Base-by-base conservation (phyloP, 1,284 basidiomycete species). In the Trichosporon sp. region DNA sequence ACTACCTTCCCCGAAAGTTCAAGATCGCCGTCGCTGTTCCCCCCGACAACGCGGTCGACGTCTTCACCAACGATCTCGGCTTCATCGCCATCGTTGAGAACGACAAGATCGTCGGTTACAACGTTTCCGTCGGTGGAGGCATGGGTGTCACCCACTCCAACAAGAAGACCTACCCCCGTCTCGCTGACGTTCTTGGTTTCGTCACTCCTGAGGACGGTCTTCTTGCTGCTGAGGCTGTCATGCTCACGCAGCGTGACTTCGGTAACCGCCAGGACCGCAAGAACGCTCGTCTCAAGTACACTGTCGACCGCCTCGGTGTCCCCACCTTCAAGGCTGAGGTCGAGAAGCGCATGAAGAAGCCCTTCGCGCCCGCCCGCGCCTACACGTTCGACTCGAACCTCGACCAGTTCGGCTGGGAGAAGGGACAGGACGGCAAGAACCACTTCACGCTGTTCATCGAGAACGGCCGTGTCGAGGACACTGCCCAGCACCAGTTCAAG, bases 91-190 rank as follows among this genome's bases (percentile, higher is more conserved):
- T 98, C 73, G 88, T 93, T 18, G 89, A 91, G 77, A 83, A 89
- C 42, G 91, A 91, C 64, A 85, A 90, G 71, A 85, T 96, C 34
- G 86, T 88, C 68, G 95, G 95, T 53, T 97, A 96, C 87, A 95
- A 97, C 77, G 93, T 97, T 71, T 86, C 90, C 38, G 86, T 92
- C 60, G 94, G 96, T 76, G 96, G 96, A 79, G 97, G 96, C 69
- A 99, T 99, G 96, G 96, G 96, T 84, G 96, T 99, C 62, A 98
- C 96, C 0, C 95, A 99, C 81, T 94, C 92, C 65, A 97, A 94
- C 87, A 99, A 98, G 87, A 95, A 96, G 86, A 99, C 96, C 0
- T 99, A 99, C 83, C 97, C 97, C 60, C 90, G 97, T 72, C 84
- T 91, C 53, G 95, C 89, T 64, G 90, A 90, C 77, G 85, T 98